These are phyloP conservation scores for Apiospora saccharicola DNA, from an alignment of 2,329 filamentous ascomycete species.

Conservation along the genomic window DNA sequence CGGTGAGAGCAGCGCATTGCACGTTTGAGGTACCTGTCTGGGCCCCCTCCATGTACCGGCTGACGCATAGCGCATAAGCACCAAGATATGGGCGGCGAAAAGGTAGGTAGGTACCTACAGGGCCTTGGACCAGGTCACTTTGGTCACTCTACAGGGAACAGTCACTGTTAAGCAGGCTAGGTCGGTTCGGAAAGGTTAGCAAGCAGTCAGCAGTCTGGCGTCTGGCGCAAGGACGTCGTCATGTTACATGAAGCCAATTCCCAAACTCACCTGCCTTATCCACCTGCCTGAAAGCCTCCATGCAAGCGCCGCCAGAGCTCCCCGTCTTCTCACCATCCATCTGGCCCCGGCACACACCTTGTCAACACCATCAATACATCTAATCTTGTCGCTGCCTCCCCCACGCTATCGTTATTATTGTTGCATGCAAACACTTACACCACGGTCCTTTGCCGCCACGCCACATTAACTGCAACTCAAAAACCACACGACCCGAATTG, in stretches of 20 bases:
- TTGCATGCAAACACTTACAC: constrained; percentile 13
- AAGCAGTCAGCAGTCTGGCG: background rate
- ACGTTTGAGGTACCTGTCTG: background rate
- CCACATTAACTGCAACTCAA: background rate
- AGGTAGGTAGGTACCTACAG: constrained; percentile 4
- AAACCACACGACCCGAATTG: background rate
- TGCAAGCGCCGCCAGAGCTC: constrained; percentile 18
- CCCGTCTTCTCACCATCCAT: constrained; percentile 22
- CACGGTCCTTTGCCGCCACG: background rate
- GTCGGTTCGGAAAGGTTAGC: background rate
- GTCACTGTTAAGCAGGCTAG: background rate
- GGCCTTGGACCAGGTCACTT: background rate
- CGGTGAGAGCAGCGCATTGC: background rate
- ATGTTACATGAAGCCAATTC: constrained; percentile 25
- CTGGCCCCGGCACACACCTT: constrained; percentile 17
- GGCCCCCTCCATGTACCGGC: constrained; percentile 1
- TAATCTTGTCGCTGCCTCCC: background rate
- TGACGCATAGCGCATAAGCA: constrained; percentile 2
- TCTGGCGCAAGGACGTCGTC: constrained; percentile 21
- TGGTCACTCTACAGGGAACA: background rate
- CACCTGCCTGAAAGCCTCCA: constrained; percentile 20
- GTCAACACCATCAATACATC: constrained; percentile 18
- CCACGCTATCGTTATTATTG: background rate
- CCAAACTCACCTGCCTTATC: constrained; percentile 24
- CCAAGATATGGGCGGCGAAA: background rate